Base-by-base conservation (phyloP, 495 filamentous ascomycete species). In the Aspergillus saccharolyticus region DNA sequence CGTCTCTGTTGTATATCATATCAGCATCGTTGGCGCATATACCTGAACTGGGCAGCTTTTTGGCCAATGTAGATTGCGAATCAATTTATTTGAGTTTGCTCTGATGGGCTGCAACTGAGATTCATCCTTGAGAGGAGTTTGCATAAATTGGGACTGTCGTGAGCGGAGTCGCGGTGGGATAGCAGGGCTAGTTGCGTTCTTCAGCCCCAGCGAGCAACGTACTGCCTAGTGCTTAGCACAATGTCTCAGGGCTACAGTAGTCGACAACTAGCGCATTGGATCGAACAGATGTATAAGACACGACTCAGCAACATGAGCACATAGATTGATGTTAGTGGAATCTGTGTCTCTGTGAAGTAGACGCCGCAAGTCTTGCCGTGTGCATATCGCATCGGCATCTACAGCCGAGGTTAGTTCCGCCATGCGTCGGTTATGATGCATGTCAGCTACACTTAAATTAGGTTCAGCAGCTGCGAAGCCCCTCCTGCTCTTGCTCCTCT, bases 11-110 rank as follows among this genome's bases (percentile, higher is more conserved):
- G 59, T 60, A 42, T 60, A 61, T 64, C 58, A 64, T 69, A 65
- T 66, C 60, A 70, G 70, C 72, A 74, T 70, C 56, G 63, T 63
- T 59, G 74, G 74, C 74, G 74, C 64, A 74, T 65, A 71, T 68
- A 50, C 24, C 22, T 49, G 24, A 50, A 24, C 28, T 50, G 47
- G n/a, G 47, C 47, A 30, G 47, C n/a, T 50, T 50, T 50, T 15
- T 2, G 47, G 47, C 28, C 47, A 50, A 50, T 50, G 17, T n/a
- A 30, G 54, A 53, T 54, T 46, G 25, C 42, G 53, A 15, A 25
- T 58, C 22, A 28, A 45, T 56, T 56, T 44, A 44, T 59, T 30
- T 59, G 44, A 19, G 18, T 22, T 46, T 4, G 18, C 44, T 39
- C 14, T 30, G 4, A 12, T 39, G 33, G 33, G 12, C 33, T 15